phyloP scores from a whole-genome alignment of 495 filamentous ascomycete genomes.

The Chaetomium fimeti region DNA sequence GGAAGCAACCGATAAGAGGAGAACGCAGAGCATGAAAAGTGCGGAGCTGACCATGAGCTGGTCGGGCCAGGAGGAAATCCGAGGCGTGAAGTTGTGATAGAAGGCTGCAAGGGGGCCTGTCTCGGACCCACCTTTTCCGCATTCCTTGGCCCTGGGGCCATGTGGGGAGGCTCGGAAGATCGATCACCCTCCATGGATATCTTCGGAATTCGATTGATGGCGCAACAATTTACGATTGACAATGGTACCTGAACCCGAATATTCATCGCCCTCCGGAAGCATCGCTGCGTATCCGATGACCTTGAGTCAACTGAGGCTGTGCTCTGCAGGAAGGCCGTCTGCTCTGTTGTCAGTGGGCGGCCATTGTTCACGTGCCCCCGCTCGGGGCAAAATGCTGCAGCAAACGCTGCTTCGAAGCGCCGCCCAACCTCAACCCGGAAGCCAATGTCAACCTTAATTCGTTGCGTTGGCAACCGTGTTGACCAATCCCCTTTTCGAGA shows the following conservation, averaged over 20 bases:
- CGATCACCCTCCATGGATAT: background rate
- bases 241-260: no score
- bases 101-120: no score
- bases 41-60: no score
- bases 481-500: slow-evolving; percentile 6
- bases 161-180: no score
- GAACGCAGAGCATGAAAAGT: no score
- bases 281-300: background rate
- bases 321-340: background rate
- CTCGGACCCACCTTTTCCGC: no score
- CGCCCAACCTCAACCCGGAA: background rate
- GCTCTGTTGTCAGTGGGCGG: background rate
- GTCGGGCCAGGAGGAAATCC: no score
- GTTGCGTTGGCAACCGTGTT: slow-evolving; percentile 3
- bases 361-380: slow-evolving; percentile 10
- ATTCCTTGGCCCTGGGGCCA: no score
- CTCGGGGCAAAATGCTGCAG: slow-evolving; percentile 1
- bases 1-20: no score
- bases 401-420: slow-evolving; percentile 1
- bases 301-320: slow-evolving; percentile 6
- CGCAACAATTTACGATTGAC: background rate
- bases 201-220: background rate
- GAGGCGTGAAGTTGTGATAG: no score
- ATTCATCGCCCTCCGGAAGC: no score
- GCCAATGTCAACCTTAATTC: background rate